Evolutionary conservation across 495 filamentous ascomycete genomes (phyloP).

Genomic region (Penicillium herquei): DNA sequence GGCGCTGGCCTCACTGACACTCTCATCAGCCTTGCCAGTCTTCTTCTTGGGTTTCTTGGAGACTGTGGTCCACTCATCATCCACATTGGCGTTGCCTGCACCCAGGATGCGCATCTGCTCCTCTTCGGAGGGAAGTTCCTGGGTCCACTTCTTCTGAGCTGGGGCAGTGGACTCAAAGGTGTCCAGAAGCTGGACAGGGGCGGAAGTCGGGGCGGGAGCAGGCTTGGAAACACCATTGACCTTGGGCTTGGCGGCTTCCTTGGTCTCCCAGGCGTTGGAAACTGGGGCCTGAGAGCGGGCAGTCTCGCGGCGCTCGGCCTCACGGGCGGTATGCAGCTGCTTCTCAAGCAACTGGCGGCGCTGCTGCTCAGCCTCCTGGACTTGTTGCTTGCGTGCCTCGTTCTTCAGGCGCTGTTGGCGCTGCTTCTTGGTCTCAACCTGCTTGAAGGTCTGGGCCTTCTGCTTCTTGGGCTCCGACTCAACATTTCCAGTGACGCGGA

Average conservation of each 20-base stretch:
- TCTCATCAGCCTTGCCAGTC: constrained; percentile 41
- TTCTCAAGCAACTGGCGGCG: constrained; percentile 71
- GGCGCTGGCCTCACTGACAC: constrained; percentile 39
- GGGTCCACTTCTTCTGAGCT: constrained; percentile 46
- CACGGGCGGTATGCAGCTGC: constrained; percentile 75
- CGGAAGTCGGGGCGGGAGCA: constrained; percentile 25
- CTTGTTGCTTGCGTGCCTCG: constrained; percentile 66
- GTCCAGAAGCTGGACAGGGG: constrained; percentile 61
- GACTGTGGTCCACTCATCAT: constrained; percentile 74
- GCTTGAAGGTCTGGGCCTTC: constrained; percentile 56
- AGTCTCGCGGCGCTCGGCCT: constrained; percentile 68
- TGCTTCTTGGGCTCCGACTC: constrained; percentile 62
- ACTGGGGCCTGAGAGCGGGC: constrained; percentile 68
- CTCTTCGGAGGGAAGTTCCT: constrained; percentile 73
- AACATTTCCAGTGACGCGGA: constrained; percentile 67
- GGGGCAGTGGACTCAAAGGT: constrained; percentile 60
- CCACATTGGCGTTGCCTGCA: constrained; percentile 43
- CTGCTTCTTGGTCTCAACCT: constrained; percentile 83
- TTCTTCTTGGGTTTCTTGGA: constrained; percentile 63
- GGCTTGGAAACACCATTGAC: constrained; percentile 12
- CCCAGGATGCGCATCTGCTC: constrained; percentile 74
- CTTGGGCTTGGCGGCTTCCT: constrained; percentile 29
- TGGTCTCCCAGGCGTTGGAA: constrained; percentile 61
- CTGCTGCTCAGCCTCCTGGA: constrained; percentile 72
- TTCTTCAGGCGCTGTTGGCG: constrained; percentile 81